Evolutionary conservation across 805 yeast genomes (phyloP), one percentile per base, ranked within the genome.

Genomic region (Teunomyces panamensis): DNA sequence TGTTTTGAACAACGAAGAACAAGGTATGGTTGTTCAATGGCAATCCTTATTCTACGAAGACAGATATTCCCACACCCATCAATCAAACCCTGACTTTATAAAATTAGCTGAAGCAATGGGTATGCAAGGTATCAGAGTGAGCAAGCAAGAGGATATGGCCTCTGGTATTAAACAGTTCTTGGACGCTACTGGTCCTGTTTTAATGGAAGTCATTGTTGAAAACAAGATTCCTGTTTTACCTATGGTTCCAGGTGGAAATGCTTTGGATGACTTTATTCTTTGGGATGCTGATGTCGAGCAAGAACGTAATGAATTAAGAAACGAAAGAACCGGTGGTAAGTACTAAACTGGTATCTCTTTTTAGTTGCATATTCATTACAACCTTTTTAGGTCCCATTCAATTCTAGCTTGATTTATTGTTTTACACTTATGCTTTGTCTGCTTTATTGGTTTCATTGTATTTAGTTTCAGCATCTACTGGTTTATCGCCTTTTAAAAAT

Each of bases 21-120:
- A 94, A 76, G 99, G 99, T 65, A 94, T 94, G 99, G 99, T 94
- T 48, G 92, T 98, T 10, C 99, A 94, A 71, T 94, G 99, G 99
- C 99, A 94, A 76, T 87, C 97, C 9, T 75, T 94, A 52, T 94
- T 94, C 78, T 94, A 94, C 73, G 96, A 92, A 69, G 92, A 92
- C 72, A 84, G 99, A 73, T 94, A 89, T 69, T 80, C 97, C n/a
- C 98, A 94, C 72, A 92, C 99, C 20, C 98, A 94, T 73, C 99
- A 94, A 75, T 65, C 79, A 49, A 94, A 94, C 70, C 99, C 99
- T 48, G 86, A 94, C 71, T 94, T 91, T 66, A 81, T 89, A 77
- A 88, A 87, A 69, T 77, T 94, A 48, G 96, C 96, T 16, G 97
- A 94, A 44, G 86, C 97, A 42, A 90, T 92, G 97, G 95, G 95